Percentiles rank a stretch among this genome's conserved stretches.
Evolutionary conservation across 2,329 filamentous ascomycete species (phyloP).

Genomic region (Microdochium paspali): DNA sequence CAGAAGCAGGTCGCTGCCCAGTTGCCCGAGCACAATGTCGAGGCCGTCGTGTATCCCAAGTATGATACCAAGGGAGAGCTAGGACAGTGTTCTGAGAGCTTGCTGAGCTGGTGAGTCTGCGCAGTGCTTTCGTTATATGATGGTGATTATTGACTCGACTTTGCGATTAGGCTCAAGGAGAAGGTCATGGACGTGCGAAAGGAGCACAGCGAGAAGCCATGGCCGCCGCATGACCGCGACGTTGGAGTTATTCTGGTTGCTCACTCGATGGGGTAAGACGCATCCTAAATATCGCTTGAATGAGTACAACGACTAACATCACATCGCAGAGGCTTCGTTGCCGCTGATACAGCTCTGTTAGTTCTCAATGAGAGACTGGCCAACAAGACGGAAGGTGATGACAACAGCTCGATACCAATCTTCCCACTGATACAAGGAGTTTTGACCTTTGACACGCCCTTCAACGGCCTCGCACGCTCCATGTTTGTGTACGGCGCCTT

Average conservation of each 20-base stretch:
- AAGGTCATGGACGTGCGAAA: constrained; percentile 71
- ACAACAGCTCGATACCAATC: constrained; percentile 33
- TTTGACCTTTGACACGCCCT: constrained; percentile 79
- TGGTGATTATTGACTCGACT: background rate
- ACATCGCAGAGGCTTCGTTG: constrained; percentile 61
- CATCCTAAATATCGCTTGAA: background rate
- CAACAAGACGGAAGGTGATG: constrained; percentile 15
- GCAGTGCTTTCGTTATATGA: background rate
- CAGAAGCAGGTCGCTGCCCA: constrained; percentile 46
- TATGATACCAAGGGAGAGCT: constrained; percentile 67
- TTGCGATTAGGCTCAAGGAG: constrained; percentile 56
- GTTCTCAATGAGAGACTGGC: constrained; percentile 54
- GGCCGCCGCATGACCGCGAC: constrained; percentile 70
- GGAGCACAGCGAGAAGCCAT: constrained; percentile 58
- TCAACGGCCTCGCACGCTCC: constrained; percentile 52
- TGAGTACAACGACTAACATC: constrained; percentile 3
- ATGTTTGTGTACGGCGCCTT: constrained; percentile 54
- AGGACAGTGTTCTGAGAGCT: constrained; percentile 31
- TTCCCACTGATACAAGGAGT: constrained; percentile 78
- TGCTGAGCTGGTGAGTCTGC: constrained; percentile 37
- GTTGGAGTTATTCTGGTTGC: constrained; percentile 73
- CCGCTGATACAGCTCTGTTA: constrained; percentile 69
- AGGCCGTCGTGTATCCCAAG: constrained; percentile 57
- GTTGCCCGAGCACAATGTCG: constrained; percentile 50
- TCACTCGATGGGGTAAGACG: constrained; percentile 63